Percentiles rank a stretch among this genome's conserved stretches.
phyloP scores from a whole-genome alignment of 164 flowering plant species.

The Stephania yunnanensis region DNA sequence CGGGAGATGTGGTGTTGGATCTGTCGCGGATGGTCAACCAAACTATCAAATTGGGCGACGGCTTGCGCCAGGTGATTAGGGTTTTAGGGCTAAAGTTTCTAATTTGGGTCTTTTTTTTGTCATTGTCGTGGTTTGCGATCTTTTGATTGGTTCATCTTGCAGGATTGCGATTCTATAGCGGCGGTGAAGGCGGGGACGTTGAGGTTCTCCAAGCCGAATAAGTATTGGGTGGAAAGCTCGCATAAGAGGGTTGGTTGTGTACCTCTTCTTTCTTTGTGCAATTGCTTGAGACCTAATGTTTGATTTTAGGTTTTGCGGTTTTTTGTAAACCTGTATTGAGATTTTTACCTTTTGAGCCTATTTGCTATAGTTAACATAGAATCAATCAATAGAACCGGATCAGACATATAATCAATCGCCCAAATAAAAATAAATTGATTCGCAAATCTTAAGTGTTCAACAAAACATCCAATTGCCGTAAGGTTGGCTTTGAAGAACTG shows the following conservation, averaged over 20 bases:
- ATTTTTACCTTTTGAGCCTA: neutral
- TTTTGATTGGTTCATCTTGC: constrained; percentile 13
- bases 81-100: neutral
- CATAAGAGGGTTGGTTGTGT: constrained; percentile 72
- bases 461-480: too few species aligned
- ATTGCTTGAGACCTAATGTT: neutral
- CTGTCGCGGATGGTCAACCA: constrained; percentile 63
- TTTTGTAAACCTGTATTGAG: neutral
- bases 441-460: too few species aligned
- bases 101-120: neutral
- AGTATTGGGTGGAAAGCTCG: constrained; percentile 96
- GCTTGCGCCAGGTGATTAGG: constrained; percentile 66
- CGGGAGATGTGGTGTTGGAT: constrained; percentile 86
- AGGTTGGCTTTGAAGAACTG: too few species aligned
- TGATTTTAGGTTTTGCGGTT: neutral
- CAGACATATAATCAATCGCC: too few species aligned
- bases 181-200: constrained; percentile 70
- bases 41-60: constrained; percentile 83
- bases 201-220: constrained; percentile 76
- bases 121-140: neutral
- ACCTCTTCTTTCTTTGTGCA: neutral
- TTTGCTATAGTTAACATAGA: neutral
- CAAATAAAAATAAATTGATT: too few species aligned
- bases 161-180: constrained; percentile 78
- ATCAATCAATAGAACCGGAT: too few species aligned